Base-by-base conservation (phyloP, 2,329 filamentous ascomycete species). In the Diplodia mutila region DNA sequence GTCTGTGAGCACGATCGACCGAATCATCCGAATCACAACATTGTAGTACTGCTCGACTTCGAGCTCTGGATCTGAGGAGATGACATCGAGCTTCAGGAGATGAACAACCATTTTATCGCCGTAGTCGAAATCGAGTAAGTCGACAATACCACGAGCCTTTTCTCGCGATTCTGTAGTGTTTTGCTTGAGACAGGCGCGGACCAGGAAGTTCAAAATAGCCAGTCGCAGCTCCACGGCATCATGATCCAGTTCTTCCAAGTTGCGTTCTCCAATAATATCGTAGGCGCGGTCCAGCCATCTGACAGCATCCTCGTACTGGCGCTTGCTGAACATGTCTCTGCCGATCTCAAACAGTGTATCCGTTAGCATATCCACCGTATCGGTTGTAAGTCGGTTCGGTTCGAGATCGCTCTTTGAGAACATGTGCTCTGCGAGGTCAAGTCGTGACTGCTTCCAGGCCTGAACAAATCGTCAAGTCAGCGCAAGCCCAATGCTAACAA, bases 361-460 rank as follows among this genome's bases (percentile, higher is more conserved):
- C 4, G 89, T 85, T 52, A 94, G 78, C 46, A 81, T 83, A 75
- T 94, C 90, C 1, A 85, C 82, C 1, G 83, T 83, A 3, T 59
- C 59, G 1, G 57, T n/a, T 14, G 42, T 27, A 2, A 67, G 39
- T 8, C 37, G 27, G 2, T 77, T 69, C 0, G 84, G 77, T 52
- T 89, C 84, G 2, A 86, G n/a, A 69, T 79, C 72, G 55, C 87
- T 78, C 72, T 91, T 91, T 42, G 78, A 78, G 76, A 90, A 94
- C 83, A 95, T 88, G 76, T 92, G 88, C 66, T 97, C 92, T 32
- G 92, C 91, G 57, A 93, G 85, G 67, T 94, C 91, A 16, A 91
- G 82, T 49, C 90, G 86, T 49, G 87, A 84, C 74, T 93, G 89
- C 72, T 89, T 88, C 89, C 90, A 97, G 34, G 89, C 86, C 92